These are phyloP conservation scores for Argentina anserina DNA, from an alignment of 306 rosid genomes.

Conservation along the genomic window DNA sequence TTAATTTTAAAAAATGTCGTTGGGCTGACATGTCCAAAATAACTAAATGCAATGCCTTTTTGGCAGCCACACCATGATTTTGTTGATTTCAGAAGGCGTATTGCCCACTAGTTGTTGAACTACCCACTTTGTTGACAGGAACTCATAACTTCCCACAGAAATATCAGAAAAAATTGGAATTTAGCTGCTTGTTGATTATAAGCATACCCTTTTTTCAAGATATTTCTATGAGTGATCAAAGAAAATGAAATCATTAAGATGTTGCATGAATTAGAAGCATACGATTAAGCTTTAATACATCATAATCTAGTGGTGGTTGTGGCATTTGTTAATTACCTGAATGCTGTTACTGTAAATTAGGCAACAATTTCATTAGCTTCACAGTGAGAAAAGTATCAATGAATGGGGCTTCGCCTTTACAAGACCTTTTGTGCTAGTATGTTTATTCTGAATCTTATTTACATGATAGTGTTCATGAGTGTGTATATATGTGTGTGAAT, in stretches of 20 bases:
- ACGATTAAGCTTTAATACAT: conserved; percentile 37
- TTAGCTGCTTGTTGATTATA: background rate
- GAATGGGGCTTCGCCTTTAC: background rate
- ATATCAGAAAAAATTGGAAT: background rate
- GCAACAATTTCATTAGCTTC: background rate
- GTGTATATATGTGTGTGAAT: background rate
- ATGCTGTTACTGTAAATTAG: conserved; percentile 14
- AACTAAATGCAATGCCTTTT: background rate
- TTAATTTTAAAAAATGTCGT: too few relatives aligned
- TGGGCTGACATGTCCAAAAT: too few relatives aligned
- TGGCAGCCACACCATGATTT: conserved; percentile 7
- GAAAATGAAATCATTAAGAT: conserved; percentile 35
- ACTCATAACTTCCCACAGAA: background rate
- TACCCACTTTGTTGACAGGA: conserved; percentile 4
- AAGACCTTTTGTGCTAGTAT: conserved; percentile 3
- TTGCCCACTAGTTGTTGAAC: conserved; percentile 17
- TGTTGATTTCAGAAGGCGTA: background rate
- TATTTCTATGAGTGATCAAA: conserved; percentile 24
- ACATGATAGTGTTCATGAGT: background rate
- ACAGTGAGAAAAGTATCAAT: conserved; percentile 5
- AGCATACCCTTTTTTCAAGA: background rate
- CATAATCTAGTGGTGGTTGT: conserved; percentile 40
- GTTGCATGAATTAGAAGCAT: conserved; percentile 40
- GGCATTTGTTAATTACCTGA: conserved; percentile 27
- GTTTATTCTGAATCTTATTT: background rate